Evolutionary conservation across 345 rosid genomes (phyloP), one percentile per base, ranked within the genome.

Genomic region (Conringia planisiliqua): DNA sequence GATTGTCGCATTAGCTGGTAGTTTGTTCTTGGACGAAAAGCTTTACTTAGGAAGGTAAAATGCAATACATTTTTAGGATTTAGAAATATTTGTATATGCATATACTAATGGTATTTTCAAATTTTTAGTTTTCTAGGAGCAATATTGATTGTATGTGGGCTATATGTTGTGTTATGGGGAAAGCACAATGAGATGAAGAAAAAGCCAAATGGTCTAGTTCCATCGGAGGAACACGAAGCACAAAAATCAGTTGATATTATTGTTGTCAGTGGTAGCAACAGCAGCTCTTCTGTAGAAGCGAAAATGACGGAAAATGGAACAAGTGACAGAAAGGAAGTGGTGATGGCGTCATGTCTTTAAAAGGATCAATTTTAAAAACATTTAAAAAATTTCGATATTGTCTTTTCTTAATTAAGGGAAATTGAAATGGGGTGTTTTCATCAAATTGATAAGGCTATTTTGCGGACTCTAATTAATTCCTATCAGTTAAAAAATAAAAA

Each of bases 111-210:
- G 20, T 14, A 33, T 52, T 18, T 62, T 35, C 32, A 20, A 61
- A 35, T 1, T 3, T 55, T 48, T 81, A 88, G 91, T 71, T 24
- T 85, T 35, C n/a, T 83, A 14, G 92, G 89, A 67, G 81, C 78
- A 48, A 67, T 66, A 0, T 27, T 90, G 62, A 85, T 90, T 9
- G 69, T 88, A 11, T 63, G 70, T 6, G 87, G 89, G 7, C 8
- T 85, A 4, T 89, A 87, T 60, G 48, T 24, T 32, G 90, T 88
- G 63, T 47, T 83, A n/a, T 90, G 90, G 92, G 86, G 85, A 5
- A 79, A 87, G 52, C n/a, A 48, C 44, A 76, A 74, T 32, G 90
- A 85, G 79, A 76, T 29, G 66, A 75, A 44, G 50, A 76, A 74
- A 47, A 88, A 78, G 72, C 70, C 18, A 64, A 73, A 68, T 72